Percentiles rank a stretch among this genome's conserved stretches.
These are phyloP conservation scores for Sporisorium scitamineum DNA, from an alignment of 1,284 basidiomycete species.

Conservation along the genomic window DNA sequence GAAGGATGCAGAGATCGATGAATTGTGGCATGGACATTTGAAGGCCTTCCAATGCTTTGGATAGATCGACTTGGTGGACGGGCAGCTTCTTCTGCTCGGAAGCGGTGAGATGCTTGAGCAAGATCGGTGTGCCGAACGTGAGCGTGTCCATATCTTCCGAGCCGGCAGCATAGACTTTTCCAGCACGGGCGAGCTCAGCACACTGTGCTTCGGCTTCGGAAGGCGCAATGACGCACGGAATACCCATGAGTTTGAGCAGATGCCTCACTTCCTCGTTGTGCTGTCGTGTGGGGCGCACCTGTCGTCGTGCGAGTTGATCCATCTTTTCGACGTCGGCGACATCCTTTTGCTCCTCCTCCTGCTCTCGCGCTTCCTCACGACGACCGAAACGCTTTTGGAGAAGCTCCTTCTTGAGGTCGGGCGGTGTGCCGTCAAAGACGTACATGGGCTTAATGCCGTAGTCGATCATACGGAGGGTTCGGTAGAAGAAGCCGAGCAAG, in stretches of 20 bases:
- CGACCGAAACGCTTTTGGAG: constrained; percentile 91
- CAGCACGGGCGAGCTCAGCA: constrained; percentile 93
- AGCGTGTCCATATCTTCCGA: constrained; percentile 99
- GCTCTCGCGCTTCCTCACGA: constrained; percentile 92
- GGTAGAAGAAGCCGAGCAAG: constrained; percentile 98
- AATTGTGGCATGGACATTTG: constrained; percentile 94
- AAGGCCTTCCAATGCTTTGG: constrained; percentile 85
- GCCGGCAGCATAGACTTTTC: constrained; percentile 95
- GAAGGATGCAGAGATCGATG: constrained; percentile 94
- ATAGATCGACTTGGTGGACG: constrained; percentile 91
- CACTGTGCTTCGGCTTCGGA: constrained; percentile 99
- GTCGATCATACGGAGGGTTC: constrained; percentile 87
- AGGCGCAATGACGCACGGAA: constrained; percentile 86
- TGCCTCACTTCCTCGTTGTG: constrained; percentile 96
- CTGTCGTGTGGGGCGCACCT: constrained; percentile 92
- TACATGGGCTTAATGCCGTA: constrained; percentile 98
- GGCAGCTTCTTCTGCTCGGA: constrained; percentile 98
- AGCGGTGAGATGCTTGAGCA: constrained; percentile 95
- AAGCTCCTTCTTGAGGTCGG: constrained; percentile 96
- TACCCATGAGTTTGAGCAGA: constrained; percentile 93
- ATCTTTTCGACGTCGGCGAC: constrained; percentile 82
- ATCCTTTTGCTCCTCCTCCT: constrained; percentile 95
- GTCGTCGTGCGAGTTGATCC: constrained; percentile 88
- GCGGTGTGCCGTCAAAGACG: constrained; percentile 98
- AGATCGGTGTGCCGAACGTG: constrained; percentile 90